Base-by-base conservation (phyloP, 352 stramenopile species). In the Phytophthora pseudosyringae region DNA sequence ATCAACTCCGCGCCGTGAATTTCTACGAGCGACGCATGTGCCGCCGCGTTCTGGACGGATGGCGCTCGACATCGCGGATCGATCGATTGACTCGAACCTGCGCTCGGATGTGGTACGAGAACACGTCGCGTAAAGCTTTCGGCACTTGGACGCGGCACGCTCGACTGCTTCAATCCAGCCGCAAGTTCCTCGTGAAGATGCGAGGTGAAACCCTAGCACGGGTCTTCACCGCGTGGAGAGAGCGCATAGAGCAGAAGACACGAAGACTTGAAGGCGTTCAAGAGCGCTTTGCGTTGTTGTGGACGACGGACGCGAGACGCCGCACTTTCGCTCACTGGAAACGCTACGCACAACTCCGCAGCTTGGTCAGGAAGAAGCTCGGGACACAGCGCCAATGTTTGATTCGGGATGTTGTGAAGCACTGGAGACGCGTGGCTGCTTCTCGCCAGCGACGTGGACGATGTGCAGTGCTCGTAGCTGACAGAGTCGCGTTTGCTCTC, bases 141-240 rank as follows among this genome's bases (percentile, higher is more conserved):
- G 40, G 44, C 12, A 53, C 21, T 55, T 75, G 61, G 67, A 51
- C n/a, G 50, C 61, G n/a, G 35, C 38, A 60, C 10, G 33, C 57
- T n/a, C 50, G 11, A 41, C 9, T 64, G 3, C 16, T 36, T 16
- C 59, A 53, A 15, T 61, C 47, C 16, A 43, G 44, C 25, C 59
- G 59, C 12, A 25, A 31, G 18, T 43, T 65, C 21, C 9, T 69
- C 8, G 38, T 13, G 0, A 69, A 56, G 7, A 58, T 73, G 21
- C 39, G 65, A 33, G 59, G 45, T 25, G 15, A 29, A 21, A 60
- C 64, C 2, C 29, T 83, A 5, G 16, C 35, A 18, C 63, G 58
- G 1, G 53, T 83, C 1, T 80, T 88, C 36, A 73, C 73, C 16
- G 56, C 78, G 13, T 89, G 78, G 80, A 86, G 66, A 40, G 26